Base-by-base conservation (phyloP, 2,329 filamentous ascomycete species). In the Arthrobotrys musiformis region DNA sequence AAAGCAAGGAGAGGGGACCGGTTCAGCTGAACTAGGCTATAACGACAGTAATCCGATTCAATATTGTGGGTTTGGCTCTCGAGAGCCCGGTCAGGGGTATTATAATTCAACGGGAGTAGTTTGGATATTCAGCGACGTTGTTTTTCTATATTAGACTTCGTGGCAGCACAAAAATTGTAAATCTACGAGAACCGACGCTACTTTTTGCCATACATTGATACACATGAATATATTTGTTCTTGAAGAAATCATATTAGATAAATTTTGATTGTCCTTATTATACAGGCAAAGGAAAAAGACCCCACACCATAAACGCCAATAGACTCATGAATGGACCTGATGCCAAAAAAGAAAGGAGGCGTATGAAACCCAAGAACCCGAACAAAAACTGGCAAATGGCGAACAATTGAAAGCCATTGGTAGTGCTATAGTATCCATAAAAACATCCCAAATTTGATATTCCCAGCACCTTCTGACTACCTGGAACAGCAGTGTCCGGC, bases 1-100 rank as follows among this genome's bases (percentile, higher is more conserved):
- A 86, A 88, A 81, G 91, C 91, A 84, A 89, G 87, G 78, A 96
- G 93, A 83, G 95, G 95, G 2, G 94, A 98, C 85, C 88, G 95
- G 35, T 96, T 99, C 82, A 86, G 86, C 88, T 92, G 44, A 64
- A 19, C 22, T 46, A 15, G 37, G 37, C 13, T 30, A 28, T 7
- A 17, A 24, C n/a, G n/a, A n/a, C n/a, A n/a, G n/a, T 13, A 17
- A 15, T n/a, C 33, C 9, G 56, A 28, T n/a, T n/a, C n/a, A n/a
- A n/a, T n/a, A n/a, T n/a, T n/a, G n/a, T n/a, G n/a, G n/a, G n/a
- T n/a, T n/a, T n/a, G n/a, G n/a, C n/a, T n/a, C n/a, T n/a, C n/a
- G n/a, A n/a, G n/a, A n/a, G n/a, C 6, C 4, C 11, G 37, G 17
- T 1, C 6, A 9, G 52, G 26, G 48, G 17, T 30, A 22, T 8